Evolutionary conservation across 257 asterid genomes (phyloP), one percentile per base, ranked within the genome.

Genomic region (Linaria vulgaris): DNA sequence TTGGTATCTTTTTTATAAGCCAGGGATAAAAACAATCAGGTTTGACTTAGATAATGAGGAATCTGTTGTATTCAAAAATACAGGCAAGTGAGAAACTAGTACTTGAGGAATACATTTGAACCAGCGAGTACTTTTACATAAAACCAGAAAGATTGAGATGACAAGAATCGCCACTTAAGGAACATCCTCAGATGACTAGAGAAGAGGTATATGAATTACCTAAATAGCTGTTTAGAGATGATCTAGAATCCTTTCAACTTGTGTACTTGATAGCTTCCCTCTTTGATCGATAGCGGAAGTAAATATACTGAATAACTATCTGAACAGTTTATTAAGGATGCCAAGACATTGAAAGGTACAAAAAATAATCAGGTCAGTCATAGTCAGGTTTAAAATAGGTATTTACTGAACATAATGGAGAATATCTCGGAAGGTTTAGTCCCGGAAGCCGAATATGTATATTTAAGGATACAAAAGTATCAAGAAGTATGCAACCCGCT

Each of bases 401-500:
- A 49, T 17, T 23, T 23, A 25, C 24, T 8, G 38, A 15, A 61
- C 39, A 25, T 16, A 46, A 24, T 9, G 17, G 12, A 24, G 7
- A 5, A 13, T 45, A 34, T 34, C 15, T 7, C 22, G 6, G 14
- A 19, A 17, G 24, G 11, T 16, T 57, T 57, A 19, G 20, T 10
- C 16, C 14, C 6, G 38, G 15, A 57, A 57, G 19, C 61, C 24
- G 61, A 30, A 59, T 30, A 52, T 10, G 12, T 19, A 48, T 12
- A 52, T 51, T 17, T 21, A 73, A 87, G 96, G 94, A 85, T 87
- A 87, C 90, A 31, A 85, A 74, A 38, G 61, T 59, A 69, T 87
- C 94, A 56, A 88, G 88, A 66, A 85, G 73, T 66, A 76, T 78
- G 38, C 96, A 88, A 55, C 96, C 94, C 25, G 74, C 76, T 16